Percentiles rank a stretch among this genome's conserved stretches.
phyloP scores from a whole-genome alignment of 345 rosid species.

The Lenwebbia sp. region DNA sequence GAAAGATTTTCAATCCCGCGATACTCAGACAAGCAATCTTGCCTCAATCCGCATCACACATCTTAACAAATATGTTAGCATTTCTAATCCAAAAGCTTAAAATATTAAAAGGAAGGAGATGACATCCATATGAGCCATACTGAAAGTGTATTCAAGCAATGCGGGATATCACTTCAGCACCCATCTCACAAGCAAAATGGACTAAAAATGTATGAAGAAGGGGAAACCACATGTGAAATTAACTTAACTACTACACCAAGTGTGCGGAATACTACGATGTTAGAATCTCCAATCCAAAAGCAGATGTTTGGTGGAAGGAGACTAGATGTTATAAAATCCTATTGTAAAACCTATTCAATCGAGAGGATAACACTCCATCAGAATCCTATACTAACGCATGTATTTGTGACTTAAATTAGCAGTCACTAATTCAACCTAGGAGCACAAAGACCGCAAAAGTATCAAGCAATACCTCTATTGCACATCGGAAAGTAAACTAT shows the following conservation, averaged over 20 bases:
- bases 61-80: neutral
- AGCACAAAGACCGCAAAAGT: neutral
- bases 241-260: neutral
- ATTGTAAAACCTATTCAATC: neutral
- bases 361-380: neutral
- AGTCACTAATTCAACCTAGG: neutral
- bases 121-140: neutral
- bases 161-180: neutral
- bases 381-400: neutral
- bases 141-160: neutral
- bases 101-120: neutral
- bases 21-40: neutral
- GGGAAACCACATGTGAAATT: neutral
- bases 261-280: neutral
- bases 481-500: neutral
- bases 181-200: neutral
- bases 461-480: neutral
- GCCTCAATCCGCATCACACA: neutral
- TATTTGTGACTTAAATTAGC: neutral
- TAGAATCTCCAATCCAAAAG: neutral
- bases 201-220: neutral
- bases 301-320: neutral
- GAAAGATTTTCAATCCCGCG: neutral
- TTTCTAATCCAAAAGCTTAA: neutral
- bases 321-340: neutral